Conservation (phyloP, 306 rosid genomes). For the Aeschynomene evenia region DNA sequence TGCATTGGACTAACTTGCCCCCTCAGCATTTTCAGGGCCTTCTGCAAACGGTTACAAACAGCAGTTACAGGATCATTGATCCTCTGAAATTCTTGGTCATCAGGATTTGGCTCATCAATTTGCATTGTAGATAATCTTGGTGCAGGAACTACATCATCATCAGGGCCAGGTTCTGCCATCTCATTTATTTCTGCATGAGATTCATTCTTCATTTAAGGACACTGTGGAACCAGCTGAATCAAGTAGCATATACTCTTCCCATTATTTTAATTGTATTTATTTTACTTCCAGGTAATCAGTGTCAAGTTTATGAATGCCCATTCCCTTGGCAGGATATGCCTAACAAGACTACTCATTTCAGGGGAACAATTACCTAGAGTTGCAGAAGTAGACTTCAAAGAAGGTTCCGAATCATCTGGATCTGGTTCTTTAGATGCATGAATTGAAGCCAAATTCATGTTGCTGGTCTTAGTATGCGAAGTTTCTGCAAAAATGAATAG, state of each 20-base stretch:
- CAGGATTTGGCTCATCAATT: constrained; percentile 75
- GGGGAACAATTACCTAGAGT: constrained; percentile 28
- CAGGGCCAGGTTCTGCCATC: constrained; percentile 53
- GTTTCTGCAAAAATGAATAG: constrained; percentile 19
- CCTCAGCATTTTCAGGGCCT: constrained; percentile 58
- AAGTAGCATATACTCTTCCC: constrained; percentile 1
- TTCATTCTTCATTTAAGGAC: constrained; percentile 26
- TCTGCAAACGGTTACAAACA: constrained; percentile 59
- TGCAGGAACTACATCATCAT: constrained; percentile 40
- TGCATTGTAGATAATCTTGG: constrained; percentile 45
- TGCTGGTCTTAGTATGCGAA: constrained; percentile 24
- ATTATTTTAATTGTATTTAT: constrained; percentile 8
- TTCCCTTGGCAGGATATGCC: constrained; percentile 30
- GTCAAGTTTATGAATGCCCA: constrained; percentile 42
- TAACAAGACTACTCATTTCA: constrained; percentile 34
- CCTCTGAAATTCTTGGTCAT: constrained; percentile 79
- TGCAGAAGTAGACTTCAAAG: constrained; percentile 28
- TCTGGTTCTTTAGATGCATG: constrained; percentile 37
- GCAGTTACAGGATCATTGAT: constrained; percentile 65
- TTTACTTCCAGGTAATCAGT: constrained; percentile 34
- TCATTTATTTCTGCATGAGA: constrained; percentile 35
- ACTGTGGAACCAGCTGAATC: constrained; percentile 26
- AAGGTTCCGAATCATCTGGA: constrained; percentile 44
- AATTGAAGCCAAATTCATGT: constrained; percentile 27
- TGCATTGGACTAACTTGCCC: constrained; percentile 59